Base-by-base conservation (phyloP, 192 early-diverging fungal species). In the Umbelopsis isabellina region DNA sequence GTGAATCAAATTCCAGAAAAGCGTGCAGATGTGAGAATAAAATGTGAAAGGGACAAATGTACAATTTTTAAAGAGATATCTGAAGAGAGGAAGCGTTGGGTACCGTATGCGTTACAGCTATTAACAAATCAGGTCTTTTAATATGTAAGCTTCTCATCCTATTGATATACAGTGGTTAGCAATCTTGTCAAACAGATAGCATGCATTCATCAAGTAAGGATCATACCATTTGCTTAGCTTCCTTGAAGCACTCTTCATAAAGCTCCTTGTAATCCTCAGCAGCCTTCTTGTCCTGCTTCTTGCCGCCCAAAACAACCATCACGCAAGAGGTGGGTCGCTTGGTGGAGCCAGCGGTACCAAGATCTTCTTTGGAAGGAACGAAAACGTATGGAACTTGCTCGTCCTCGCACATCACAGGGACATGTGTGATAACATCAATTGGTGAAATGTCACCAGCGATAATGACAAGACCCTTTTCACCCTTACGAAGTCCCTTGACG, bases 341-440 rank as follows among this genome's bases (percentile, higher is more conserved):
- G 22, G 98, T 97, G 23, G 93, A 84, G 77, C 91, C 90, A 33
- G 95, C 92, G 35, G 89, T 89, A 67, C 98, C 98, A 11, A 99
- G 91, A 70, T 98, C 94, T 81, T 94, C 92, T 86, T 95, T 96
- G 25, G 95, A 94, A 7, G 95, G 91, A n/a, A 98, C 89, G 82
- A 95, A 99, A 65, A 96, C 83, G 72, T 98, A 99, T 30, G 96
- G 95, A 33, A 99, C 93, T 73, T 92, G 83, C 77, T 89, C 82
- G 71, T 99, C 98, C 80, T 99, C 98, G 86, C 98, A 99, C 44
- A 99, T 82, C 45, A 99, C 91, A 44, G 98, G 98, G 46, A 99
- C 84, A 78, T 99, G 98, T 47, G 98, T 92, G 68, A 99, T 93
- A 68, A 98, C 95, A 79, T 99, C 98, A 51, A 98, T 87, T 30